Evolutionary conservation across 2,329 filamentous ascomycete genomes (phyloP).

Genomic region (Penicillium sp.): DNA sequence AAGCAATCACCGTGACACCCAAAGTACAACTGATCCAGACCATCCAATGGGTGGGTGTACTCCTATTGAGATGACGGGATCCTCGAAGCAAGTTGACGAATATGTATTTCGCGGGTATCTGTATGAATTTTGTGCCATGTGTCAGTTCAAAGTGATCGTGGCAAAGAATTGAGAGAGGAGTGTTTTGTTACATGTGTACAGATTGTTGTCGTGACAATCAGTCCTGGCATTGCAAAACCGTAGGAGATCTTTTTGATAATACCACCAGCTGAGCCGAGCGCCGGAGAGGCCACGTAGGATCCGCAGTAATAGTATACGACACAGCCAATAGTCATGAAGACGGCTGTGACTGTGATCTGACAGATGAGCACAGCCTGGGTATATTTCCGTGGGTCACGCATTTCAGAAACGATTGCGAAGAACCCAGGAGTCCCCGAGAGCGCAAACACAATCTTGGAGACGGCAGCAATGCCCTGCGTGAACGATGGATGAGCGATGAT

Average conservation of each 20-base stretch:
- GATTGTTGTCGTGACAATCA: conserved; percentile 26
- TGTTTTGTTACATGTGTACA: conserved; percentile 17
- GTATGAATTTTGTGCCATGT: not conserved
- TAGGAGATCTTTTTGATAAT: conserved; percentile 52
- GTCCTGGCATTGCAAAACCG: conserved; percentile 34
- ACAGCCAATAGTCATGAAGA: conserved; percentile 59
- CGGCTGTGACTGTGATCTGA: conserved; percentile 57
- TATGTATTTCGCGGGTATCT: conserved; percentile 22
- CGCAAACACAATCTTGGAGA: conserved; percentile 59
- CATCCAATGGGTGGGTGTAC: conserved; percentile 19
- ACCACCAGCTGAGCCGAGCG: conserved; percentile 56
- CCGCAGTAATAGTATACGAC: conserved; percentile 63
- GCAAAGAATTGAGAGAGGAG: not conserved
- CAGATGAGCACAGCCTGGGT: conserved; percentile 60
- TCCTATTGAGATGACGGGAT: conserved; percentile 17
- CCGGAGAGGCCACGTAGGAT: conserved; percentile 60
- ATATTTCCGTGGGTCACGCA: conserved; percentile 60
- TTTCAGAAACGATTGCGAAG: conserved; percentile 64
- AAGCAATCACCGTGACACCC: conserved; percentile 17
- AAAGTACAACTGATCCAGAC: conserved; percentile 19
- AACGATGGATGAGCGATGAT: conserved; percentile 58
- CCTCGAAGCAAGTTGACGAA: conserved; percentile 20
- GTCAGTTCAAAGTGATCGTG: not conserved
- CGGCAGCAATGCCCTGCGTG: conserved; percentile 57
- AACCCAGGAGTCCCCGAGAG: conserved; percentile 60